These are phyloP conservation scores for Curvularia eragrostidis DNA, from an alignment of 2,329 filamentous ascomycete genomes.

Conservation along the genomic window DNA sequence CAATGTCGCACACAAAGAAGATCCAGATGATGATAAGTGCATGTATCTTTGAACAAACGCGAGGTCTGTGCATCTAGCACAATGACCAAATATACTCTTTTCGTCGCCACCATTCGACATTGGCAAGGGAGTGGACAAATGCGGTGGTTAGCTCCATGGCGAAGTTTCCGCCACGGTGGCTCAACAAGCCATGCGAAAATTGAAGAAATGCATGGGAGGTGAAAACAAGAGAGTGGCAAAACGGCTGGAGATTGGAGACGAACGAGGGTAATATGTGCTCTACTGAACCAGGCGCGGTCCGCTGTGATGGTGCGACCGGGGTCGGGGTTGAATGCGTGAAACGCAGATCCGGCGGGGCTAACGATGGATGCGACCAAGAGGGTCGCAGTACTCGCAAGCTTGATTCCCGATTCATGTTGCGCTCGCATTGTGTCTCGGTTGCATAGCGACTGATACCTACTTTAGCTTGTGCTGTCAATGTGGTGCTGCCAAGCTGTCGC, in stretches of 20 bases:
- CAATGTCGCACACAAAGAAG: background rate
- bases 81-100: slow-evolving; percentile 19
- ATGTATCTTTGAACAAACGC: slow-evolving; percentile 7
- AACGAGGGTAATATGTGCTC: slow-evolving; percentile 33
- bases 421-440: slow-evolving; percentile 17
- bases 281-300: slow-evolving; percentile 19
- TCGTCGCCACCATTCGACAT: slow-evolving; percentile 34
- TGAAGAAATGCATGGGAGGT: background rate
- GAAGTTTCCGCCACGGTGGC: slow-evolving; percentile 32
- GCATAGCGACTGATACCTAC: slow-evolving; percentile 14
- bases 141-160: slow-evolving; percentile 38
- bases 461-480: slow-evolving; percentile 16
- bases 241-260: slow-evolving; percentile 15
- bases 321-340: slow-evolving; percentile 33
- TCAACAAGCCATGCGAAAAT: slow-evolving; percentile 31
- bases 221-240: slow-evolving; percentile 18
- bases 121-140: slow-evolving; percentile 24
- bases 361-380: slow-evolving; percentile 40
- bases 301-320: slow-evolving; percentile 25
- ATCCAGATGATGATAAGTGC: background rate
- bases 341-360: slow-evolving; percentile 33
- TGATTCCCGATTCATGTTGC: slow-evolving; percentile 22
- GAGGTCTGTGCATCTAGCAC: slow-evolving; percentile 13
- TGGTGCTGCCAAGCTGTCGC: slow-evolving; percentile 25
- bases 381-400: slow-evolving; percentile 33